Percentiles rank a stretch among this genome's conserved stretches.
These are phyloP conservation scores for Hymenotorrendiella dingleyae DNA, from an alignment of 2,329 filamentous ascomycete genomes.

Conservation along the genomic window DNA sequence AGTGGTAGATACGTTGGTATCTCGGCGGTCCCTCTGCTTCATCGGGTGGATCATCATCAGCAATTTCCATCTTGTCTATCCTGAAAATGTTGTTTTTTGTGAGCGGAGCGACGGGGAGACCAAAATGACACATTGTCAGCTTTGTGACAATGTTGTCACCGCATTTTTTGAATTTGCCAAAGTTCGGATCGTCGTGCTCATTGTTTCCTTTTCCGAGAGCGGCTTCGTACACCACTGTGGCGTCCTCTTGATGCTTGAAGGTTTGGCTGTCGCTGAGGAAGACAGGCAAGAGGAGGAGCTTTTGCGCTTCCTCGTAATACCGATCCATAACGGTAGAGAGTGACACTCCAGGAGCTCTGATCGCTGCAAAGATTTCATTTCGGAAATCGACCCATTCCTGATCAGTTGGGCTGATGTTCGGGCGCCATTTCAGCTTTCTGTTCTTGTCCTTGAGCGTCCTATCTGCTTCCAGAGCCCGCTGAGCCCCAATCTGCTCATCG, in stretches of 20 bases:
- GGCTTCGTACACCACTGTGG: slow-evolving; percentile 15
- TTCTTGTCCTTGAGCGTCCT: background rate
- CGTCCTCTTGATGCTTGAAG: slow-evolving; percentile 16
- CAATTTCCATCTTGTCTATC: slow-evolving; percentile 1
- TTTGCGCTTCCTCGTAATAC: slow-evolving; percentile 14
- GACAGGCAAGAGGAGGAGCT: slow-evolving; percentile 11
- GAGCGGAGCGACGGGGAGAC: slow-evolving; percentile 25
- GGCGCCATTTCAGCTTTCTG: slow-evolving; percentile 10
- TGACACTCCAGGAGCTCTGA: too few relatives aligned
- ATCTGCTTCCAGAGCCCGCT: background rate
- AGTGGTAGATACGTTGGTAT: slow-evolving; percentile 8
- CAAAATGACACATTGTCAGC: slow-evolving; percentile 28
- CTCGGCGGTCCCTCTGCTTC: slow-evolving; percentile 11
- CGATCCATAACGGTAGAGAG: slow-evolving; percentile 9
- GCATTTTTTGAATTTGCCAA: slow-evolving; percentile 11
- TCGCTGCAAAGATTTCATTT: too few relatives aligned
- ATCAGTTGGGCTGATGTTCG: slow-evolving; percentile 16
- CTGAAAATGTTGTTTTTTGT: slow-evolving; percentile 23
- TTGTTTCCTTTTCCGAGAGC: slow-evolving; percentile 1
- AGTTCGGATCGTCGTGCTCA: too few relatives aligned
- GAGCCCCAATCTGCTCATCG: background rate
- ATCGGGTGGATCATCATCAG: slow-evolving; percentile 9
- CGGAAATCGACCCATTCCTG: slow-evolving; percentile 7
- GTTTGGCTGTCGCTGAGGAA: too few relatives aligned
- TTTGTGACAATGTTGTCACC: slow-evolving; percentile 27